Base-by-base conservation (phyloP, 352 stramenopile species). In the Phytophthora pseudosyringae region DNA sequence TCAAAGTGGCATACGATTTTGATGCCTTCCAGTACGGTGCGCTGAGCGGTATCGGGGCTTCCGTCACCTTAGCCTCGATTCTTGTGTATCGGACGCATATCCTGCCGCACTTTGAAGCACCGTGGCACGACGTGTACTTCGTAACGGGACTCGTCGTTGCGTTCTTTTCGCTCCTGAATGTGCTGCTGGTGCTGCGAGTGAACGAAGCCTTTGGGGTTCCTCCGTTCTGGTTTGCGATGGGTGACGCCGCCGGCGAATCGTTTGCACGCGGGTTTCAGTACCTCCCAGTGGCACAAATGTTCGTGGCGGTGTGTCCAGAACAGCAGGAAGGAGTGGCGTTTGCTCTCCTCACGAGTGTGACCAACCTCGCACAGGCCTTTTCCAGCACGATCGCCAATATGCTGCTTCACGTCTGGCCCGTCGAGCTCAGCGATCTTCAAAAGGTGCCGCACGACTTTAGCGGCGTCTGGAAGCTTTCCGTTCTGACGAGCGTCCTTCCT, bases 251-350 rank as follows among this genome's bases (percentile, higher is more conserved):
- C 16, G 75, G 89, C 12, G 72, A 88, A 15, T 83, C 82, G 18
- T 94, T 93, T 41, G 86, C 84, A 1, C 78, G 73, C 38, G 86
- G 86, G 10, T 88, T 94, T 54, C 86, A 94, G 66, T 89, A 91
- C 52, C 80, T 94, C 1, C 86, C 86, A 3, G 64, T 91, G 5
- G 84, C 86, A 33, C 67, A 90, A 69, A 91, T 93, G 75, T 88
- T 93, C 39, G 85, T 93, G 11, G 71, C 75, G 4, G 82, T 92
- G 16, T 94, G 86, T 48, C 86, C 86, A 0, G 70, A 90, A 21
- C 76, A 79, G 15, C 86, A 94, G 47, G 86, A 94, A 47, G 86
- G 83, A 1, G 74, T 93, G 26, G 84, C 86, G 5, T 94, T 89
- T 61, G 82, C 86, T 29, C 72, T 94, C 15, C 76, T 94, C 33